Conservation (phyloP, 371 early-diverging fungal genomes). For the Chytridiales sp. region DNA sequence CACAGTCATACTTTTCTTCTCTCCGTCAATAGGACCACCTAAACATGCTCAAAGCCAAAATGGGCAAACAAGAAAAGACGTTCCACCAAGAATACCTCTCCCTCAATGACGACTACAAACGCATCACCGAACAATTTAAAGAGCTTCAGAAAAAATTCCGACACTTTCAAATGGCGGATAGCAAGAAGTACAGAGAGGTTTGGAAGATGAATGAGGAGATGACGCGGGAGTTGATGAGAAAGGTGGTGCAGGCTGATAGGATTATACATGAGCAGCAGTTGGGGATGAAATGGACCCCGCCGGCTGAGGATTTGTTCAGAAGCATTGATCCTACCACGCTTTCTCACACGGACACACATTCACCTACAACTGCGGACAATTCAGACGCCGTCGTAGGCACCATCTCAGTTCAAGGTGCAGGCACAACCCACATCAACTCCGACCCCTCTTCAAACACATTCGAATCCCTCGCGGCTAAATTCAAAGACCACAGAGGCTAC, state of each 20-base stretch:
- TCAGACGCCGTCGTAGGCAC: neutral
- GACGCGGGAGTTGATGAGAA: constrained; percentile 47
- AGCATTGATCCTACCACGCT: constrained; percentile 26
- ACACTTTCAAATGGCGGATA: constrained; percentile 51
- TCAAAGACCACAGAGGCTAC: constrained; percentile 38
- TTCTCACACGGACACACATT: neutral
- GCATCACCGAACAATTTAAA: constrained; percentile 53
- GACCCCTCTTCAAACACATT: constrained; percentile 6
- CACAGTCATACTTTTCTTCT: neutral
- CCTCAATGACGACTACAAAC: constrained; percentile 54
- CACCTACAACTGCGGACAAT: neutral
- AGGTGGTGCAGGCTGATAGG: constrained; percentile 51
- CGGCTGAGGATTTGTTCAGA: constrained; percentile 41
- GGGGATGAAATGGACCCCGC: constrained; percentile 43
- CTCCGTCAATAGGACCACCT: constrained; percentile 47
- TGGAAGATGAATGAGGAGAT: constrained; percentile 56
- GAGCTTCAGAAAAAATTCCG: constrained; percentile 56
- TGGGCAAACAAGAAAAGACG: constrained; percentile 47
- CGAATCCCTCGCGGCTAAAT: constrained; percentile 39
- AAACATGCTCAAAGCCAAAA: constrained; percentile 48
- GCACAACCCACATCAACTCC: neutral
- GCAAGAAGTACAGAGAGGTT: constrained; percentile 45
- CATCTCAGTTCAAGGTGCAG: constrained; percentile 2
- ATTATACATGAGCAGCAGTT: constrained; percentile 56
- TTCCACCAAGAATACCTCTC: constrained; percentile 44